Conservation (phyloP, 1,284 basidiomycete species). For the Marasmius oreades region DNA sequence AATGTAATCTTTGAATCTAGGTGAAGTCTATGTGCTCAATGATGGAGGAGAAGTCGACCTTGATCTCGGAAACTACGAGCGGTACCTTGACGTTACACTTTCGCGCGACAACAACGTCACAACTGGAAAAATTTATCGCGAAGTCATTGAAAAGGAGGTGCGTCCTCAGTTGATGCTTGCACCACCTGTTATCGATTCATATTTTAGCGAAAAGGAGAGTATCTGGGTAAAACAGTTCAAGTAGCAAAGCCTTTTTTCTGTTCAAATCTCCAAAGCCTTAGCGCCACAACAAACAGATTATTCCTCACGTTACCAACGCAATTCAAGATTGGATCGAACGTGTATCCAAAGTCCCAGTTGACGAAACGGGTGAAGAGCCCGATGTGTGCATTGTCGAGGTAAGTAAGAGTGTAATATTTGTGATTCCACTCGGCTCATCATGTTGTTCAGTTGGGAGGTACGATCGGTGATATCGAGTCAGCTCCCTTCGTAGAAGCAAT, state of each 20-base stretch:
- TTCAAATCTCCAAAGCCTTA: constrained; percentile 4
- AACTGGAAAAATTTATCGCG: constrained; percentile 95
- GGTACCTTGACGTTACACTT: constrained; percentile 94
- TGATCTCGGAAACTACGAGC: constrained; percentile 98
- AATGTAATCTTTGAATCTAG: constrained; percentile 35
- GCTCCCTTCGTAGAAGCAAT: constrained; percentile 98
- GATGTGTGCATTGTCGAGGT: constrained; percentile 98
- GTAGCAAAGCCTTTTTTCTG: constrained; percentile 32
- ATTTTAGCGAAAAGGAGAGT: constrained; percentile 85
- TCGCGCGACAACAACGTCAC: constrained; percentile 97
- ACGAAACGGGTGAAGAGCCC: constrained; percentile 90
- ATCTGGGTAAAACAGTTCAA: constrained; percentile 96
- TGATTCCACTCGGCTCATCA: constrained; percentile 4
- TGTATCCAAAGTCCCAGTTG: constrained; percentile 91
- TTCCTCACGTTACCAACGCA: constrained; percentile 94
- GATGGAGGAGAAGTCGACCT: constrained; percentile 99
- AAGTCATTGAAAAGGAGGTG: constrained; percentile 98
- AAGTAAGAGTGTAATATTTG: constrained; percentile 13
- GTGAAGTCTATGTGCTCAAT: constrained; percentile 98
- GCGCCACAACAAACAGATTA: constrained; percentile 59
- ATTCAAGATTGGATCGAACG: constrained; percentile 99
- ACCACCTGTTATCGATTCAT: constrained; percentile 9
- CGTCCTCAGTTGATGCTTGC: constrained; percentile 25
- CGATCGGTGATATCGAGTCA: constrained; percentile 94
- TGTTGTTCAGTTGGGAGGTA: constrained; percentile 79